phyloP scores from a whole-genome alignment of 768 basidiomycete genomes.

The Auriscalpium orientale region DNA sequence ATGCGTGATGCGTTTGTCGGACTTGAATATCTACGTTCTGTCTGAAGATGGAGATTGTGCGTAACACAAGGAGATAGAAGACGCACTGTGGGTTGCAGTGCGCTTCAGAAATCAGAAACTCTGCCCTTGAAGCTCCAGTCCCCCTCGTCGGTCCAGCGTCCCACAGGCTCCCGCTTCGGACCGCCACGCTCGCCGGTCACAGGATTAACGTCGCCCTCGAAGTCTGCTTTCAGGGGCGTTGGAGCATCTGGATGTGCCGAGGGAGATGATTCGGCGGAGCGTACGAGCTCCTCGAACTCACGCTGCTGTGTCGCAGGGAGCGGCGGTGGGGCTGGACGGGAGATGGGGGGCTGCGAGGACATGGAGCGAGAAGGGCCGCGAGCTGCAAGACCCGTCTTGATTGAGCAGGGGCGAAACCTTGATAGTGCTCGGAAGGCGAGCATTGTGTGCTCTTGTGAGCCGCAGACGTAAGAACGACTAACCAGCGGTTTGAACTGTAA shows the following conservation, averaged over 20 bases:
- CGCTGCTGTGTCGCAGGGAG: slow-evolving; percentile 71
- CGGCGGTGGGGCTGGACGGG: slow-evolving; percentile 64
- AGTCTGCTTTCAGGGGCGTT: slow-evolving; percentile 51
- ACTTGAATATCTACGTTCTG: no score
- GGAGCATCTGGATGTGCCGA: slow-evolving; percentile 68
- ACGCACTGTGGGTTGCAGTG: no score
- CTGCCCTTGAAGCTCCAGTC: slow-evolving; percentile 92
- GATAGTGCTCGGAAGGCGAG: no score
- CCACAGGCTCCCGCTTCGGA: slow-evolving; percentile 79
- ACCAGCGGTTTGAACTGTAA: no score
- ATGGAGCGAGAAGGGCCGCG: slow-evolving; percentile 4
- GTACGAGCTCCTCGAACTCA: slow-evolving; percentile 81
- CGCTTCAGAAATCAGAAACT: slow-evolving; percentile 70
- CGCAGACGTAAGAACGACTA: no score
- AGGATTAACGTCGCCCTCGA: slow-evolving; percentile 78
- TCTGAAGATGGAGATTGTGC: no score
- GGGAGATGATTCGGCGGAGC: slow-evolving; percentile 39
- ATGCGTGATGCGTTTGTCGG: no score
- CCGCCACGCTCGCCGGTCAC: slow-evolving; percentile 79
- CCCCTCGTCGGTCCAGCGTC: slow-evolving; percentile 47
- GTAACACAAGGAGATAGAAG: no score
- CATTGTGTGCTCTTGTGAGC: no score
- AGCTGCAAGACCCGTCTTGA: no score
- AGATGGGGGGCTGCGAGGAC: slow-evolving; percentile 29
- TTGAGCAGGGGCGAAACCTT: no score